Percentiles rank a stretch among this genome's conserved stretches.
These are phyloP conservation scores for Cadophora gregata DNA, from an alignment of 2,329 filamentous ascomycete genomes.

Conservation along the genomic window DNA sequence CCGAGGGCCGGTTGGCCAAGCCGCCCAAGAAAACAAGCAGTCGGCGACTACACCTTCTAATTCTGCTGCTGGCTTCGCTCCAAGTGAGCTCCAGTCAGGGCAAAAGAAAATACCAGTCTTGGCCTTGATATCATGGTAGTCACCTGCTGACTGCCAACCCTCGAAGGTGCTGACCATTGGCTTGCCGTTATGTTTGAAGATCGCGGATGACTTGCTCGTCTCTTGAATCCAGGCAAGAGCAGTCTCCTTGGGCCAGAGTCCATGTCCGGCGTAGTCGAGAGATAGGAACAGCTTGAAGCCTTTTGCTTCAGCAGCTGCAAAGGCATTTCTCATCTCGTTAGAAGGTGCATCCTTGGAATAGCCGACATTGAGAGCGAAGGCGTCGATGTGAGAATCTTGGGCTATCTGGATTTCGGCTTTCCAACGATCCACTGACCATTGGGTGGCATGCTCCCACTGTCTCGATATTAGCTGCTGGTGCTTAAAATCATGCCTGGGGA, in stretches of 20 bases:
- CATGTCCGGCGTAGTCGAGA: neutral
- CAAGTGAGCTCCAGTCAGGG: neutral
- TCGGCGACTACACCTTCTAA: neutral
- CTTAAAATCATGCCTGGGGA: no score
- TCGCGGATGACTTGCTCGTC: neutral
- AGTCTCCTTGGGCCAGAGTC: neutral
- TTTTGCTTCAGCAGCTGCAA: neutral
- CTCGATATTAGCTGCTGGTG: no score
- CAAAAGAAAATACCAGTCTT: neutral
- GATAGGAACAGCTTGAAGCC: neutral
- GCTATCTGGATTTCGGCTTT: no score
- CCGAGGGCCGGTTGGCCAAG: no score
- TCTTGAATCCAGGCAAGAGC: neutral
- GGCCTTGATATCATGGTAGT: neutral
- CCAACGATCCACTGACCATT: no score
- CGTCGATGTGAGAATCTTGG: no score
- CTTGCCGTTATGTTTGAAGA: neutral
- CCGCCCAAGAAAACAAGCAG: no score
- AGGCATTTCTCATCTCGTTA: no score
- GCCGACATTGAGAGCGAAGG: no score
- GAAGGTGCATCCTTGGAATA: no score
- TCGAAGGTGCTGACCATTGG: neutral
- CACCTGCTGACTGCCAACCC: neutral
- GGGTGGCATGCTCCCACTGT: no score
- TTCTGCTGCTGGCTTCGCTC: neutral